A percentile compares a stretch with the other conserved stretches of the same genome.
Conservation (phyloP, 2,329 filamentous ascomycete species). For the Rhynchosporium graminicola region DNA sequence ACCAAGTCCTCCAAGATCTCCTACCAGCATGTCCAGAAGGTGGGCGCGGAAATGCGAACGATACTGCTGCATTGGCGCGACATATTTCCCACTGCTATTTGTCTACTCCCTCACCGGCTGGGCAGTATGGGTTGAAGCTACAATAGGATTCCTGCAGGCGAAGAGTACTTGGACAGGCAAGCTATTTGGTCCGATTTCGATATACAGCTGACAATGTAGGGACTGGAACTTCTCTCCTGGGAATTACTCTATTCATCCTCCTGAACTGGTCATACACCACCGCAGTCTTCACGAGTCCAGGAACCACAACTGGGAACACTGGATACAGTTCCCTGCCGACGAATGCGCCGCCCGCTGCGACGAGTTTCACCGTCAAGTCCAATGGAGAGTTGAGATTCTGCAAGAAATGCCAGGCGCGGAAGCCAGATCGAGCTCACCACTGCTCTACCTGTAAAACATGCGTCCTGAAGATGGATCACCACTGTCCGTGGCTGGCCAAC, state of each 20-base stretch:
- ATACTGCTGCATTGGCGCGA: constrained; percentile 75
- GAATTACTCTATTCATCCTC: constrained; percentile 71
- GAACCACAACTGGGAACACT: constrained; percentile 63
- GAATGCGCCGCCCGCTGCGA: constrained; percentile 60
- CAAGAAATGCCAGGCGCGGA: constrained; percentile 94
- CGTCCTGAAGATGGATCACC: constrained; percentile 99
- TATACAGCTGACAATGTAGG: constrained; percentile 45
- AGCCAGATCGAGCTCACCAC: constrained; percentile 95
- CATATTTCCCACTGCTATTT: constrained; percentile 85
- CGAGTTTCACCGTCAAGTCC: constrained; percentile 88
- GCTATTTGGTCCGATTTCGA: constrained; percentile 28
- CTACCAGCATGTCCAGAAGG: constrained; percentile 52
- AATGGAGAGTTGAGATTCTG: constrained; percentile 87
- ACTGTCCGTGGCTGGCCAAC: constrained; percentile 96
- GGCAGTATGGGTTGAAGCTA: constrained; percentile 85
- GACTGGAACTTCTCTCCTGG: constrained; percentile 59
- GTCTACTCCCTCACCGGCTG: constrained; percentile 90
- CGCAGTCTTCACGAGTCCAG: constrained; percentile 90
- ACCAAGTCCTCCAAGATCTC: constrained; percentile 27
- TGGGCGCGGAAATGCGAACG: constrained; percentile 76
- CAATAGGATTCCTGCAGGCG: constrained; percentile 62
- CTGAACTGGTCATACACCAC: constrained; percentile 89
- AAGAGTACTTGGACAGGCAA: constrained; percentile 60
- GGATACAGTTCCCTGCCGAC: constrained; percentile 83
- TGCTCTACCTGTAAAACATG: constrained; percentile 93